Base-by-base conservation (phyloP, 163 green algal species). In the Scenedesmus sp. region DNA sequence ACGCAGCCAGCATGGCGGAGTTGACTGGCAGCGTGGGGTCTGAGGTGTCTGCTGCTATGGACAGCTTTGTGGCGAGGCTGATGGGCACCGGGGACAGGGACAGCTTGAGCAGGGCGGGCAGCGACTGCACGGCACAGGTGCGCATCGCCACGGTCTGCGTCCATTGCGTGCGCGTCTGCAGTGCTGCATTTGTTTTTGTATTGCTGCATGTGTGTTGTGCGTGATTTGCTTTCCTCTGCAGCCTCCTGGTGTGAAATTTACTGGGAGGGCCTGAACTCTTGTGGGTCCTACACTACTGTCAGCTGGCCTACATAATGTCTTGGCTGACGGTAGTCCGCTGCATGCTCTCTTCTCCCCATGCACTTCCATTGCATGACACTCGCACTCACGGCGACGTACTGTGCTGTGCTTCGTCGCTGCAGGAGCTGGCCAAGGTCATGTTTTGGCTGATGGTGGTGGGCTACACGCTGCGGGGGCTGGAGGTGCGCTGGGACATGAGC, bases 11-110 rank as follows among this genome's bases (percentile, higher is more conserved):
- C 78, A 56, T 98, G 20, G 68, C 93, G 42, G 91, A 94, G 46
- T 90, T 97, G 68, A 96, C 95, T 1, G 86, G 90, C 35, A 87
- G 89, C 44, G 92, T 88, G n/a, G 89, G 85, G 15, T 70, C 85
- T 79, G 97, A 98, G 43, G 96, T 97, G 16, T 70, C 96, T n/a
- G 96, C 98, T 42, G 97, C 97, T 1, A 99, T 99, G 96, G 98
- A 98, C 92, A 46, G 89, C 18, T 98, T 99, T 89, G 95, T 99
- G 35, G 91, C 96, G 81, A 81, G 97, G 33, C 91, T 99, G 40
- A 94, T 99, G 91, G 95, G 96, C 86, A 95, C 81, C 1, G 42
- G 16, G 15, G 95, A 98, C 92, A 68, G 91, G 18, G 92, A 94
- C 44, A 90, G 94, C 51, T 94, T 98, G 80, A 65, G 92, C 13